Evolutionary conservation across 208 protist genomes (phyloP).

Genomic region (Acanthamoeba sp.): DNA sequence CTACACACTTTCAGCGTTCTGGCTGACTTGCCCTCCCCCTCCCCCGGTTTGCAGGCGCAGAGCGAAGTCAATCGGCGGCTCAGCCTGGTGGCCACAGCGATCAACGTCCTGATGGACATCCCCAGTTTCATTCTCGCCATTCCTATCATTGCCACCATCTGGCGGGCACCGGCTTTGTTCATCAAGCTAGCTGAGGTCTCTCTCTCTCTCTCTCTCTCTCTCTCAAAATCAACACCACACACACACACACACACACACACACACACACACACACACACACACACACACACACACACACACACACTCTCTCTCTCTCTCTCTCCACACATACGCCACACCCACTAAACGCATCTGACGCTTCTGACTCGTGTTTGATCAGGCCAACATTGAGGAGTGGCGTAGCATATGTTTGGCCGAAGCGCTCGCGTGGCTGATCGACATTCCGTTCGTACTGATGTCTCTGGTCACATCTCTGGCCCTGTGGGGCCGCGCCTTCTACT

Average conservation of each 20-base stretch:
- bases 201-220: background rate
- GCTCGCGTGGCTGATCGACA: background rate
- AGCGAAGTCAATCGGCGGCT: background rate
- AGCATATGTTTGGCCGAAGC: background rate
- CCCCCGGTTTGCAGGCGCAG: background rate
- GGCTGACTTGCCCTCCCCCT: no score
- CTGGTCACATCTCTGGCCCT: background rate
- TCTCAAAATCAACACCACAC: background rate
- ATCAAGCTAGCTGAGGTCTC: background rate
- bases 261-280: background rate
- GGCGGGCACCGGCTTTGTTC: background rate
- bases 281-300: no score
- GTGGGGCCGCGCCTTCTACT: slow-evolving; percentile 24
- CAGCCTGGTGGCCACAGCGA: background rate
- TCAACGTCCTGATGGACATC: slow-evolving; percentile 41
- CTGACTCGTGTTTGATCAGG: background rate
- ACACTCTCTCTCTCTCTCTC: no score
- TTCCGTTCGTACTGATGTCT: slow-evolving; percentile 7
- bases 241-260: no score
- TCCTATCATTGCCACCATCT: slow-evolving; percentile 3
- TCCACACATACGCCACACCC: no score
- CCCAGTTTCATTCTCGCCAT: background rate
- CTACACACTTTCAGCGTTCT: no score
- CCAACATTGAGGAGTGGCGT: background rate
- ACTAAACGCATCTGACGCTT: background rate